Conservation (phyloP, 768 basidiomycete genomes). For the Steccherinum ochraceum region DNA sequence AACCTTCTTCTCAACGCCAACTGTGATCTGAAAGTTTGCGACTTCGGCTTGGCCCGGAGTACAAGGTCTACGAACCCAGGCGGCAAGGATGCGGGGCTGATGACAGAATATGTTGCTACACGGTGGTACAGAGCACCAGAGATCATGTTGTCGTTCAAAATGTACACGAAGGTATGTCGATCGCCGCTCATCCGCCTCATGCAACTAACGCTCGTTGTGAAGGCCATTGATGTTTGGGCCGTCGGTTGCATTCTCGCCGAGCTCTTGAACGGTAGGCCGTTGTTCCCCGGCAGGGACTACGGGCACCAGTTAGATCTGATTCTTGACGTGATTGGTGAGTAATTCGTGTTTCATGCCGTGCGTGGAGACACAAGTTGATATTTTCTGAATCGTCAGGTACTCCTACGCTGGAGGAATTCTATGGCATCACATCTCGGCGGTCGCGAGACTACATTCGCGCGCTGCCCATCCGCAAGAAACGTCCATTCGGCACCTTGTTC, state of each 20-base stretch:
- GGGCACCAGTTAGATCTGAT: conserved; percentile 86
- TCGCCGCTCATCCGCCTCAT: conserved; percentile 3
- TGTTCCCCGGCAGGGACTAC: conserved; percentile 87
- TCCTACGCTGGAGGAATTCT: conserved; percentile 85
- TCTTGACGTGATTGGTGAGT: conserved; percentile 73
- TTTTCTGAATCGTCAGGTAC: conserved; percentile 58
- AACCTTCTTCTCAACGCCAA: conserved; percentile 86
- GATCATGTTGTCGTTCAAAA: conserved; percentile 93
- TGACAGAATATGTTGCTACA: conserved; percentile 88
- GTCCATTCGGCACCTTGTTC: conserved; percentile 66
- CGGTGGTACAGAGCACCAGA: conserved; percentile 93
- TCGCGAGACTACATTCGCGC: conserved; percentile 86
- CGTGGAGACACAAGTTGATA: too few relatives aligned
- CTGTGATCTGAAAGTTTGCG: conserved; percentile 85
- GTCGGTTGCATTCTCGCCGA: conserved; percentile 77
- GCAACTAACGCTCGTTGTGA: not conserved
- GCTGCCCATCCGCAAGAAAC: conserved; percentile 74
- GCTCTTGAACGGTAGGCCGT: conserved; percentile 70
- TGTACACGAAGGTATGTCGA: conserved; percentile 60
- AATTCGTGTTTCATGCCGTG: not conserved
- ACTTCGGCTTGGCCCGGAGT: conserved; percentile 78
- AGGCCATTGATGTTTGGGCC: conserved; percentile 73
- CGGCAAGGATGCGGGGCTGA: conserved; percentile 59
- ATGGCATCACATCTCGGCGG: conserved; percentile 78
- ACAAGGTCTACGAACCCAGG: conserved; percentile 47